phyloP scores from a whole-genome alignment of 106 monocot genomes.

The Dioscorea dumetorum region DNA sequence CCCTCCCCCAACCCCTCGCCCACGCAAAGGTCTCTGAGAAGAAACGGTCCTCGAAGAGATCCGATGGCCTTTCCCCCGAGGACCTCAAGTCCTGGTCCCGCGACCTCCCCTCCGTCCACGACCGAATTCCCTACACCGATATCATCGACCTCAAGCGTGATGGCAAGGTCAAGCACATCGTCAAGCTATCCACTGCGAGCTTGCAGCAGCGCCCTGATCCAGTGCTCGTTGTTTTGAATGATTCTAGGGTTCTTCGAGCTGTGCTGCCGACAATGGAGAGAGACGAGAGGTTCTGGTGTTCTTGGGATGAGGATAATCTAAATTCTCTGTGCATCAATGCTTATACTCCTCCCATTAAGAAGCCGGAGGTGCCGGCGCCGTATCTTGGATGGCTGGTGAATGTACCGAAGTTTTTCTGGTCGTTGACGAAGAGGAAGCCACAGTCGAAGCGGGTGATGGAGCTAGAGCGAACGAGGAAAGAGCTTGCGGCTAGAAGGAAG shows the following conservation, averaged over 20 bases:
- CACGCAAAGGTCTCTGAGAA: slow-evolving; percentile 47
- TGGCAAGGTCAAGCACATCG: slow-evolving; percentile 56
- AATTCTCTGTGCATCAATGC: slow-evolving; percentile 66
- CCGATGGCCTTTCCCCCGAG: slow-evolving; percentile 45
- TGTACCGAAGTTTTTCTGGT: slow-evolving; percentile 14
- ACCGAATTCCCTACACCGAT: slow-evolving; percentile 72
- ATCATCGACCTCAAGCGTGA: slow-evolving; percentile 31
- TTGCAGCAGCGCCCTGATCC: slow-evolving; percentile 43
- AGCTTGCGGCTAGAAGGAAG: slow-evolving; percentile 38
- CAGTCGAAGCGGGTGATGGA: slow-evolving; percentile 50
- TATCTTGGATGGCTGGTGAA: slow-evolving; percentile 44
- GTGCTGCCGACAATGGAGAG: slow-evolving; percentile 50
- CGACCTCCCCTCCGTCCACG: slow-evolving; percentile 44
- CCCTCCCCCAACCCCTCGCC: slow-evolving; percentile 23
- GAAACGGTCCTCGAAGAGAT: slow-evolving; percentile 32
- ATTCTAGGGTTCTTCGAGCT: slow-evolving; percentile 57
- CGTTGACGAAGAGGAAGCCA: slow-evolving; percentile 33
- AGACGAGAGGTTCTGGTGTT: slow-evolving; percentile 60
- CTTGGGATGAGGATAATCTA: slow-evolving; percentile 50
- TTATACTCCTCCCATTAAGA: slow-evolving; percentile 59
- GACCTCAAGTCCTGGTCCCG: slow-evolving; percentile 59
- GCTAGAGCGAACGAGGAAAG: slow-evolving; percentile 51
- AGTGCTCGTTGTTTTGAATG: slow-evolving; percentile 61
- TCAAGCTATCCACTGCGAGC: slow-evolving; percentile 42
- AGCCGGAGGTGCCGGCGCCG: slow-evolving; percentile 52